These are phyloP conservation scores for Ogataea ramenticola DNA, from an alignment of 805 yeast species.

Conservation along the genomic window DNA sequence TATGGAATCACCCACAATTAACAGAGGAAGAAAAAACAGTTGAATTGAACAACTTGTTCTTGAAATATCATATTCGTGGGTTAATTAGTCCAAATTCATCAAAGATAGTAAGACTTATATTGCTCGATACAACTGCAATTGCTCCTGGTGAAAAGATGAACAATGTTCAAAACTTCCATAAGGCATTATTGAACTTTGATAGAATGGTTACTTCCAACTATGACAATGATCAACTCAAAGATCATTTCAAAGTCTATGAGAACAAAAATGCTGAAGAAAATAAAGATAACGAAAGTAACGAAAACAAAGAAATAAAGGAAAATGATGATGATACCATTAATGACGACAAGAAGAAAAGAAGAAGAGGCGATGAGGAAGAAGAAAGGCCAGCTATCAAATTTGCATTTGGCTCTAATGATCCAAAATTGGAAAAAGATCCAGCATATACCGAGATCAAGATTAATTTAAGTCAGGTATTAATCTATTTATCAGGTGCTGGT, in stretches of 20 bases:
- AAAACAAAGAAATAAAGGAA: too few species aligned
- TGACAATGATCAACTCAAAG: neutral
- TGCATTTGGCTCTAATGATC: neutral
- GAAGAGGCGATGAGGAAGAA: neutral
- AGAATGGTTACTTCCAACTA: neutral
- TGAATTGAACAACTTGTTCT: slow-evolving; percentile 14
- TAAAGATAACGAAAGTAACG: too few species aligned
- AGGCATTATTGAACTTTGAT: slow-evolving; percentile 1
- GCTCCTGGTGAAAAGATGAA: slow-evolving; percentile 23
- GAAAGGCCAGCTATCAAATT: neutral
- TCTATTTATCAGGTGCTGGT: slow-evolving; percentile 14
- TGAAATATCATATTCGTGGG: slow-evolving; percentile 25
- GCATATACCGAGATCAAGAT: neutral
- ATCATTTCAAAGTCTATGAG: neutral
- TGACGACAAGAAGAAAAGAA: neutral
- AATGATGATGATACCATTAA: neutral
- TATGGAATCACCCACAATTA: slow-evolving; percentile 18
- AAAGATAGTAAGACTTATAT: slow-evolving; percentile 18
- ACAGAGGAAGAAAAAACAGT: slow-evolving; percentile 10
- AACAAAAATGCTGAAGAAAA: neutral
- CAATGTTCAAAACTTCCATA: slow-evolving; percentile 24
- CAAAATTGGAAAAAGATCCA: neutral
- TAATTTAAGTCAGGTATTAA: slow-evolving; percentile 6
- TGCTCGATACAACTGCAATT: slow-evolving; percentile 16
- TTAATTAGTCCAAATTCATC: slow-evolving; percentile 22